A percentile compares a stretch with the other conserved stretches of the same genome.
phyloP scores from a whole-genome alignment of 2,329 filamentous ascomycete genomes.

The Ceratocystis cubensis region DNA sequence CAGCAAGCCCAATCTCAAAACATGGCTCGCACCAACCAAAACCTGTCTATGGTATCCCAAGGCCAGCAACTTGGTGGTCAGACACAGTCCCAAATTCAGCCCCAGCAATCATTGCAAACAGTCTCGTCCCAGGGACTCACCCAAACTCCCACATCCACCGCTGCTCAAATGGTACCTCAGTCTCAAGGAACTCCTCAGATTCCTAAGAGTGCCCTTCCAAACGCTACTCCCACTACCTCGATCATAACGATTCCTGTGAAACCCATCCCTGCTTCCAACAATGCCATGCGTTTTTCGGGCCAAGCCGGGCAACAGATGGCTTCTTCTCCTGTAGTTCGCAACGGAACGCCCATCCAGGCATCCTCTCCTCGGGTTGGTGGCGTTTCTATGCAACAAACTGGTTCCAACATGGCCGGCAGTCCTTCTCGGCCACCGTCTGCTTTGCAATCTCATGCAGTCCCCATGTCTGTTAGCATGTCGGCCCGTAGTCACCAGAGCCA shows the following conservation, averaged over 20 bases:
- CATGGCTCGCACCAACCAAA: conserved; percentile 28
- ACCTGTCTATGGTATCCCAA: conserved; percentile 28
- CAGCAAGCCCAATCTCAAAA: conserved; percentile 28
- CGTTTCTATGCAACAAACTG: conserved; percentile 51
- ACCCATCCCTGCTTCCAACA: conserved; percentile 27
- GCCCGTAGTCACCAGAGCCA: conserved; percentile 55
- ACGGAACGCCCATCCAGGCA: conserved; percentile 52
- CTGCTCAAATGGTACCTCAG: conserved; percentile 7
- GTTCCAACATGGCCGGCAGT: conserved; percentile 56
- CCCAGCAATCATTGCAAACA: conserved; percentile 13
- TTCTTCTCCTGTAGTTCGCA: conserved; percentile 52
- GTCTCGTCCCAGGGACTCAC: conserved; percentile 23
- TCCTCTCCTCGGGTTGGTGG: conserved; percentile 53
- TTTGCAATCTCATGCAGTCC: conserved; percentile 44
- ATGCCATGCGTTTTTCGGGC: conserved; percentile 34
- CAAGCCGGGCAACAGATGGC: conserved; percentile 47
- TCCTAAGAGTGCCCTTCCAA: conserved; percentile 17
- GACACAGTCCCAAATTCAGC: conserved; percentile 29
- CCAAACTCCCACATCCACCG: conserved; percentile 22
- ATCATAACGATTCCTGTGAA: conserved; percentile 26
- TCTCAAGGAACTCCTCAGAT: conserved; percentile 19
- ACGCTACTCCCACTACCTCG: conserved; percentile 17
- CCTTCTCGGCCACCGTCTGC: conserved; percentile 55
- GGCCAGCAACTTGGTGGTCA: conserved; percentile 22
- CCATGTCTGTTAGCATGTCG: conserved; percentile 51